Conservation (phyloP, 1,284 basidiomycete genomes). For the Wolfiporia cocos region DNA sequence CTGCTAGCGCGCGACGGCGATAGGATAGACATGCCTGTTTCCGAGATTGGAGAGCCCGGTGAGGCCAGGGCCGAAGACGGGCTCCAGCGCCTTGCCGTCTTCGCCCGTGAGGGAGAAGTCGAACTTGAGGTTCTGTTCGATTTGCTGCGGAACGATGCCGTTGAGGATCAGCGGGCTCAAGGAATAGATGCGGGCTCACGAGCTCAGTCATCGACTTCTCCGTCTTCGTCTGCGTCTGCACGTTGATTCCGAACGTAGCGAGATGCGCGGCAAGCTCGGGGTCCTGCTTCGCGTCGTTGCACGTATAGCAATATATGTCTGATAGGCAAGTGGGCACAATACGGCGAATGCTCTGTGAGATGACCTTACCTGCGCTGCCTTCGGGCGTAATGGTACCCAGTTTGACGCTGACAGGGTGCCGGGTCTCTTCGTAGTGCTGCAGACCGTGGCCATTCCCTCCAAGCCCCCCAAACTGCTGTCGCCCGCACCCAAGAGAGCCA, state of each 20-base stretch:
- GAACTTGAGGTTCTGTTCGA: conserved; percentile 94
- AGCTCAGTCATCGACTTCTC: conserved; percentile 98
- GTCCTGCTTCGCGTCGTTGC: conserved; percentile 85
- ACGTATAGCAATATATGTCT: conserved; percentile 95
- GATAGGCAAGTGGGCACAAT: not conserved
- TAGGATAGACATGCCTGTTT: conserved; percentile 59
- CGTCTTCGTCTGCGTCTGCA: conserved; percentile 82
- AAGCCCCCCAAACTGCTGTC: conserved; percentile 80
- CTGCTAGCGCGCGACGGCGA: not conserved
- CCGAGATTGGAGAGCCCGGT: conserved; percentile 93
- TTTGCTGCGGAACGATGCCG: conserved; percentile 58
- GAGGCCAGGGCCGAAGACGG: conserved; percentile 83
- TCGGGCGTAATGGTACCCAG: conserved; percentile 97
- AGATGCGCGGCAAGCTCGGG: conserved; percentile 77
- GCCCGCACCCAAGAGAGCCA: conserved; percentile 92
- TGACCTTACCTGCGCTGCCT: conserved; percentile 69
- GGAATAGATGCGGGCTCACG: too few relatives aligned
- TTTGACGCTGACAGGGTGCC: conserved; percentile 88
- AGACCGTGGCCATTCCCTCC: conserved; percentile 92
- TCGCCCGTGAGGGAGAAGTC: conserved; percentile 94
- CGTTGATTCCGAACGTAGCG: conserved; percentile 82
- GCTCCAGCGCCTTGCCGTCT: conserved; percentile 83
- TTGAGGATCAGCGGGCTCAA: too few relatives aligned
- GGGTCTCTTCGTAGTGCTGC: conserved; percentile 71
- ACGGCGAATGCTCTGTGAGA: not conserved